Conservation (phyloP, 2,329 filamentous ascomycete genomes). For the Hymenoscyphus infarciens region DNA sequence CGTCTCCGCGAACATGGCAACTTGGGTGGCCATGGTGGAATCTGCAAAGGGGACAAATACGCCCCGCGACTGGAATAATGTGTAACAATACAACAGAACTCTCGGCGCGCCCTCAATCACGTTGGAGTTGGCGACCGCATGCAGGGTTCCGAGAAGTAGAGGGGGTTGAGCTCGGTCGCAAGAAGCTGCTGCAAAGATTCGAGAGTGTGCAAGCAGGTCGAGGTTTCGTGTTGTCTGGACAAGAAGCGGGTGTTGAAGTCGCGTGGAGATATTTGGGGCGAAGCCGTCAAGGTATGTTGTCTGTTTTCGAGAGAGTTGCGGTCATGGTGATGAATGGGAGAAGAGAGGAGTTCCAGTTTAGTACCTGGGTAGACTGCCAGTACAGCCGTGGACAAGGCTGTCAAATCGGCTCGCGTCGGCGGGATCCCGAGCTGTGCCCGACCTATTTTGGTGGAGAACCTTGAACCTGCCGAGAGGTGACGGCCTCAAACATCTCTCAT, state of each 20-base stretch:
- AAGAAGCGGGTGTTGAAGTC: not conserved
- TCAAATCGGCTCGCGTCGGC: not conserved
- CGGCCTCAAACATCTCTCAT: not conserved
- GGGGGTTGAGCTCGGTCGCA: slow-evolving; percentile 1
- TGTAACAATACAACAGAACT: not conserved
- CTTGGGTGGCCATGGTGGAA: slow-evolving; percentile 50
- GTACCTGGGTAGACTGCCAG: not conserved
- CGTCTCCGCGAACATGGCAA: slow-evolving; percentile 62
- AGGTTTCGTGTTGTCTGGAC: not conserved
- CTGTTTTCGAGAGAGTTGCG: not conserved
- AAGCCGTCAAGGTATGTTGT: not conserved
- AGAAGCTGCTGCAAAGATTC: not conserved
- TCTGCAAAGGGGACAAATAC: slow-evolving; percentile 8
- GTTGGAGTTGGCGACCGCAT: slow-evolving; percentile 10
- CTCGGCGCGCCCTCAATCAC: not conserved
- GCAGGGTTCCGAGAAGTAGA: slow-evolving; percentile 5
- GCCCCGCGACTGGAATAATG: not conserved
- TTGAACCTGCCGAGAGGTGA: not conserved
- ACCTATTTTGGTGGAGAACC: not conserved
- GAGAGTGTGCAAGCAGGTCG: not conserved
- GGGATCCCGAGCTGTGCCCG: not conserved
- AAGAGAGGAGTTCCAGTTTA: not conserved
- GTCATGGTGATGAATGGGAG: not conserved
- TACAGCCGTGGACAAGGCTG: not conserved
- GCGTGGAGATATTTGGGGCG: not conserved